A percentile compares a stretch with the other conserved stretches of the same genome.
phyloP scores from a whole-genome alignment of 352 stramenopile genomes.

The Thalassiosira sp. region DNA sequence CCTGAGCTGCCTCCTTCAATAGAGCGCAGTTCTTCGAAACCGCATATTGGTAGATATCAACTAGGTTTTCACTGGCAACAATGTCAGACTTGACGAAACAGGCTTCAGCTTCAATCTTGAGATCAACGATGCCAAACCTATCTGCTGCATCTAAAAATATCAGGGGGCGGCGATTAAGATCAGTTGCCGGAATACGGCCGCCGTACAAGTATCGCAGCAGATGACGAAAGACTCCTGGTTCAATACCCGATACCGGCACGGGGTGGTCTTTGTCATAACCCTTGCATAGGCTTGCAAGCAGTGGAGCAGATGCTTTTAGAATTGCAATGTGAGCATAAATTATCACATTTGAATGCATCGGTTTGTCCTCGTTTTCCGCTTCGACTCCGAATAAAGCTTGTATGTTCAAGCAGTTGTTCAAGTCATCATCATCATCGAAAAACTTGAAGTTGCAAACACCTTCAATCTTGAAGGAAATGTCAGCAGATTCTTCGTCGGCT shows the following conservation, averaged over 20 bases:
- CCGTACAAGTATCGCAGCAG: neutral
- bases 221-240: neutral
- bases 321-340: neutral
- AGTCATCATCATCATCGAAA: neutral
- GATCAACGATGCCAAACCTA: neutral
- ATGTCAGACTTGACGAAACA: neutral
- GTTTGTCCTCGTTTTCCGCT: neutral
- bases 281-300: neutral
- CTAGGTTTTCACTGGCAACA: neutral
- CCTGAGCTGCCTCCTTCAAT: neutral
- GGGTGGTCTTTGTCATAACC: neutral
- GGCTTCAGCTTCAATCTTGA: neutral
- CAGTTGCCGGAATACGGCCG: neutral
- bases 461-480: neutral
- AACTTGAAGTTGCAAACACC: neutral
- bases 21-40: neutral
- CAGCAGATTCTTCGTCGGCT: neutral
- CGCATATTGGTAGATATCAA: neutral
- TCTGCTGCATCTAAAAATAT: neutral
- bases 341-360: neutral
- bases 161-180: neutral
- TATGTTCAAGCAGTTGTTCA: neutral
- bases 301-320: neutral
- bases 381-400: neutral
- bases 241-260: neutral